Percentiles rank a stretch among this genome's conserved stretches.
Conservation (phyloP, 169 alveolate genomes). For the Plasmodium chabaudi region DNA sequence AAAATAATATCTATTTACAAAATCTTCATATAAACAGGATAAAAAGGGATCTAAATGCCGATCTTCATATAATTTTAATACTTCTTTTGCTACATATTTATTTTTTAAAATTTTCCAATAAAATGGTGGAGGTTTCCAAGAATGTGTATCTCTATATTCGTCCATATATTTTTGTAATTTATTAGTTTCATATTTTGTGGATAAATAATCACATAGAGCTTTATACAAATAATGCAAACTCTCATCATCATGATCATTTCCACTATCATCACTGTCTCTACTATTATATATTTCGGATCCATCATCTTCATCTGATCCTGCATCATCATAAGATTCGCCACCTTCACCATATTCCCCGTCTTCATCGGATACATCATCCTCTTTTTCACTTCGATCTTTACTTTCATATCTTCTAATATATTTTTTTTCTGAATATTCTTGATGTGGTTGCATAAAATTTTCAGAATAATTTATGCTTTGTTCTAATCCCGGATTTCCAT, state of each 20-base stretch:
- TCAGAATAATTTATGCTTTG: not conserved
- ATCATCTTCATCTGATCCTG: not conserved
- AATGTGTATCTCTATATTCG: slow-evolving; percentile 86
- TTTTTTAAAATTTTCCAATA: slow-evolving; percentile 88
- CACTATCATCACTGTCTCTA: not conserved
- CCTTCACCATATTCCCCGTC: not conserved
- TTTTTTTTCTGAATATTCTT: not conserved
- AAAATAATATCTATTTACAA: slow-evolving; percentile 81
- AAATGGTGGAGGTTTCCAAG: slow-evolving; percentile 91
- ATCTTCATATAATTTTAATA: slow-evolving; percentile 86
- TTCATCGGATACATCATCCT: not conserved
- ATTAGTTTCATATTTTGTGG: slow-evolving; percentile 87
- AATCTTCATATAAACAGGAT: slow-evolving; percentile 89
- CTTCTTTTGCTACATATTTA: slow-evolving; percentile 83
- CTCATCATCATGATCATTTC: not conserved
- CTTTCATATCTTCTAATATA: not conserved
- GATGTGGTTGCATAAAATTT: not conserved
- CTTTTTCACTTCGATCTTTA: not conserved
- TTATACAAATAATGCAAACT: slow-evolving; percentile 75
- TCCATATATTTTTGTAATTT: slow-evolving; percentile 88
- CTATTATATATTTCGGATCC: not conserved
- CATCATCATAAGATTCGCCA: not conserved
- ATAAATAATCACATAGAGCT: slow-evolving; percentile 84
- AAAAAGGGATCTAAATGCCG: slow-evolving; percentile 88
- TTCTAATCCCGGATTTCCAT: not conserved